Evolutionary conservation across 169 alveolate species (phyloP), one percentile per base, ranked within the genome.

Genomic region (Plasmodium fragile): DNA sequence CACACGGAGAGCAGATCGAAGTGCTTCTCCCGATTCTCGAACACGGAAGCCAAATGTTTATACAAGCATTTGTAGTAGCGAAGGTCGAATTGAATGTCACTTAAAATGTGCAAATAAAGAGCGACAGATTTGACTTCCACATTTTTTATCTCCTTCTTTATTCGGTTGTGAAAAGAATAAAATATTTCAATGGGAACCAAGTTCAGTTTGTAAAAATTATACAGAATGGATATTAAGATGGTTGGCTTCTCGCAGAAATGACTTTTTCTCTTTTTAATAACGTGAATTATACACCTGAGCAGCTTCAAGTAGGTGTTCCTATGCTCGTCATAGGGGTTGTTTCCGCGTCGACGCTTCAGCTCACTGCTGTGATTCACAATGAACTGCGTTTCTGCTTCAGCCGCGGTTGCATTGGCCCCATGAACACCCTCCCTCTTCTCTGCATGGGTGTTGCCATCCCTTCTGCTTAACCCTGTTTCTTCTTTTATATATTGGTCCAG

Each of bases 171-270:
- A 6, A 87, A 52, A 41, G 69, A 77, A 32, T 87, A 87, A 77
- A 87, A 87, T 77, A 87, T 87, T 59, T 87, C 89, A 10, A 87
- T 87, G n/a, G 93, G 93, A 55, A 87, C 41, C 45, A 87, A 87
- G 70, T 78, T 78, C 82, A 87, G 65, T 87, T 87, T 87, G 49
- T 53, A 75, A 59, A 77, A 87, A 55, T 78, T 36, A 34, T 87
- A 78, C 16, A 87, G 41, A 36, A 87, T 87, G 25, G 80, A 13
- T 5, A 87, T 77, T 87, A 55, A 87, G n/a, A 87, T 34, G 43
- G 59, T 87, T 16, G 93, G 28, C 32, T 87, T 87, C 59, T 87
- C 89, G 18, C 30, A 77, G 65, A 32, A 18, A 16, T 34, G 28
- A 2, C 13, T 28, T 59, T 39, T 55, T 39, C 45, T 87, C 80